phyloP scores from a whole-genome alignment of 2,329 filamentous ascomycete species.

The Diplodia corticola region DNA sequence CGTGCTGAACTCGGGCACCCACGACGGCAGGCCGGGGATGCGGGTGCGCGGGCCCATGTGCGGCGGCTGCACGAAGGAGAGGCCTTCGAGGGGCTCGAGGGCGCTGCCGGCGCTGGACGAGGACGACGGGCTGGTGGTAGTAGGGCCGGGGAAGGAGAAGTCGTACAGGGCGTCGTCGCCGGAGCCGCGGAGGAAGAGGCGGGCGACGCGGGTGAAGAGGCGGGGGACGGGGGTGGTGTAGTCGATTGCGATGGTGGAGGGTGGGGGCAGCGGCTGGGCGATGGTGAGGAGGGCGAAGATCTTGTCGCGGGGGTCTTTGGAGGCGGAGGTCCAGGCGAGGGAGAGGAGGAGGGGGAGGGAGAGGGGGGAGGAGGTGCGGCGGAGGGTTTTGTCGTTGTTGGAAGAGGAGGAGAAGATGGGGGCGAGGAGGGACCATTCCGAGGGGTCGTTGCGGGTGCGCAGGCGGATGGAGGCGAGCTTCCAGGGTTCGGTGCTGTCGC shows the following conservation, averaged over 20 bases:
- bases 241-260: neutral
- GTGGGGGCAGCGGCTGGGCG: neutral
- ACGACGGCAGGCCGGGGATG: neutral
- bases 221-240: neutral
- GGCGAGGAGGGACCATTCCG: slow-evolving; percentile 1
- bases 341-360: neutral
- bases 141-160: no score
- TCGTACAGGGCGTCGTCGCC: neutral
- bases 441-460: neutral
- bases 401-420: neutral
- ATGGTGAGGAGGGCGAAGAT: neutral
- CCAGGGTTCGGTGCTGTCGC: slow-evolving; percentile 6
- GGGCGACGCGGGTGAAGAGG: neutral
- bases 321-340: neutral
- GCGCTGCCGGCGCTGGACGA: neutral
- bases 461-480: slow-evolving; percentile 7
- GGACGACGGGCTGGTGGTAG: no score
- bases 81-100: neutral
- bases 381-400: neutral
- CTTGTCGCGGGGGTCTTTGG: slow-evolving; percentile 13
- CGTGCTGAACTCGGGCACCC: slow-evolving; percentile 14
- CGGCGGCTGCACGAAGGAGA: neutral
- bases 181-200: neutral
- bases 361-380: neutral
- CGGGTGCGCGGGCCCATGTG: neutral